A percentile compares a stretch with the other conserved stretches of the same genome.
Conservation (phyloP, 106 monocot genomes). For the Posidonia australis region DNA sequence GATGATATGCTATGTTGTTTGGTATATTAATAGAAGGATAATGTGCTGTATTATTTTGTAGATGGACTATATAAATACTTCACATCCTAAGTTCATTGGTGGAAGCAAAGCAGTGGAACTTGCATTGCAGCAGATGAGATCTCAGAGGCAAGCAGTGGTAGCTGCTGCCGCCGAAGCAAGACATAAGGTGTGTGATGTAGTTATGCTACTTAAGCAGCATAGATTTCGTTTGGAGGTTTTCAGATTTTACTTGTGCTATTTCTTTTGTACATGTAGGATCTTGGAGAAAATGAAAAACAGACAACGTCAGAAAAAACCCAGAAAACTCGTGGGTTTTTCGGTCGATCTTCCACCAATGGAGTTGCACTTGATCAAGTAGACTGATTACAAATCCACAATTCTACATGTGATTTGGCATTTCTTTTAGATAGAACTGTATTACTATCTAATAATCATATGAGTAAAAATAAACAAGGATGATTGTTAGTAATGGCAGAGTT, state of each 20-base stretch:
- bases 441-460: too few relatives aligned
- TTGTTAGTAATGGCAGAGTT: too few relatives aligned
- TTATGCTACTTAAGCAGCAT: not conserved
- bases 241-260: not conserved
- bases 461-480: too few relatives aligned
- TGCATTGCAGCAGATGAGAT: constrained; percentile 55
- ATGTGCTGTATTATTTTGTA: constrained; percentile 17
- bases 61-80: constrained; percentile 96
- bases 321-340: constrained; percentile 14
- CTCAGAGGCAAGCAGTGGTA: constrained; percentile 14
- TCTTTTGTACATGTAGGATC: constrained; percentile 8
- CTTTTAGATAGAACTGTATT: not conserved
- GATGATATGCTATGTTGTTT: not conserved
- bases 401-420: not conserved
- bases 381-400: not conserved
- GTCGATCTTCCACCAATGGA: constrained; percentile 18
- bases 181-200: constrained; percentile 3
- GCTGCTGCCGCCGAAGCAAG: constrained; percentile 3
- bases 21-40: not conserved
- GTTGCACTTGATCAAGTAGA: constrained; percentile 19
- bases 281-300: constrained; percentile 13
- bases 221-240: not conserved
- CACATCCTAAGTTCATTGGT: constrained; percentile 84
- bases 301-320: constrained; percentile 8
- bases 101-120: constrained; percentile 74